Conservation (phyloP, 2,329 filamentous ascomycete species). For the Colletotrichum falcatum region DNA sequence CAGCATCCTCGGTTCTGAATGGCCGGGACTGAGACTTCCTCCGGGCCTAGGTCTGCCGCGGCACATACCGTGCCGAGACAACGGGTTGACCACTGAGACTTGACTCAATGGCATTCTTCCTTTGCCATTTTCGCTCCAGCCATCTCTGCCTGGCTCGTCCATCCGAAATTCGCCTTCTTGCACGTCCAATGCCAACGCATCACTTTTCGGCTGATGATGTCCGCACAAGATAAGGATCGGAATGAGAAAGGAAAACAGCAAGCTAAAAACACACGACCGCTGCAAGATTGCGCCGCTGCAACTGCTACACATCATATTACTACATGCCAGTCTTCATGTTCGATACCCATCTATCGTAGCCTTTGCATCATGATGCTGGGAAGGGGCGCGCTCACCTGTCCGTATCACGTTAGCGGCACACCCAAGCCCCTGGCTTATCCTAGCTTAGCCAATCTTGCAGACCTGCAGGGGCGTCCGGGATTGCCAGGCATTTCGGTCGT, state of each 20-base stretch:
- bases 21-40: constrained; percentile 21
- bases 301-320: constrained; percentile 14
- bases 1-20: constrained; percentile 20
- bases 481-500: constrained; percentile 27
- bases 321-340: constrained; percentile 37
- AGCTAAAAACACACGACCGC: not conserved
- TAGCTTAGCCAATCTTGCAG: constrained; percentile 29
- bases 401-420: constrained; percentile 17
- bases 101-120: constrained; percentile 34
- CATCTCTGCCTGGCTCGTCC: constrained; percentile 4
- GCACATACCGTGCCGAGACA: constrained; percentile 36
- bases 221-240: constrained; percentile 21
- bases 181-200: constrained; percentile 5
- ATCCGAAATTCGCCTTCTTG: constrained; percentile 21
- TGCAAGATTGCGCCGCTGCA: constrained; percentile 15
- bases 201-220: constrained; percentile 5
- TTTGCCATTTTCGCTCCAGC: constrained; percentile 22
- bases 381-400: constrained; percentile 12
- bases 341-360: constrained; percentile 27
- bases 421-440: constrained; percentile 25
- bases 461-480: constrained; percentile 28
- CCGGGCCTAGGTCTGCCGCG: constrained; percentile 20
- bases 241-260: constrained; percentile 19
- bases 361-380: constrained; percentile 11
- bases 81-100: constrained; percentile 1